Conservation (phyloP, 2,329 filamentous ascomycete species). For the Eurotiales sp. region DNA sequence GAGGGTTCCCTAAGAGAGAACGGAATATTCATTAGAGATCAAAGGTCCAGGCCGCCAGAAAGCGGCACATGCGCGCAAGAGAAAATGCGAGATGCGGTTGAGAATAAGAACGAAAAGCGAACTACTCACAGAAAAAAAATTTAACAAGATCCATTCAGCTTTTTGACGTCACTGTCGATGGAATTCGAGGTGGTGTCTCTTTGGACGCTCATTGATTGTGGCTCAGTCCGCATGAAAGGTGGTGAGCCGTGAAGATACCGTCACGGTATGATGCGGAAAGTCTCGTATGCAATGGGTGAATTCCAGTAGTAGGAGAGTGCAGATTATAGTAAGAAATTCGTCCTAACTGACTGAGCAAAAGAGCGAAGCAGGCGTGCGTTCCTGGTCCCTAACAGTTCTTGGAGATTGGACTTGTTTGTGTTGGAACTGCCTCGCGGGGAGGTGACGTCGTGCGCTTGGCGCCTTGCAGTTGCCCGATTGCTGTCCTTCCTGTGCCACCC, state of each 20-base stretch:
- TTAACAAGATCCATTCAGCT: constrained; percentile 1
- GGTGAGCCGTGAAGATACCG: neutral
- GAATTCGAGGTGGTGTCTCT: neutral
- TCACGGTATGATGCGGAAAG: neutral
- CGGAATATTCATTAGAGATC: neutral
- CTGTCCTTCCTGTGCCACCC: neutral
- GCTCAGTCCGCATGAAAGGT: neutral
- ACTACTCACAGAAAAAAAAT: neutral
- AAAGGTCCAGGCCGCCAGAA: neutral
- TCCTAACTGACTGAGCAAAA: too few relatives aligned
- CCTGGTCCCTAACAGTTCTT: neutral
- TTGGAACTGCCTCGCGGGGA: constrained; percentile 6
- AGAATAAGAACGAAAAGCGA: too few relatives aligned
- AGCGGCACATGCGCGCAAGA: too few relatives aligned
- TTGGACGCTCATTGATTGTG: neutral
- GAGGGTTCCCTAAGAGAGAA: neutral
- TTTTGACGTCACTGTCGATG: neutral
- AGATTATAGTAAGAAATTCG: too few relatives aligned
- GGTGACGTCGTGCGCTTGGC: constrained; percentile 18
- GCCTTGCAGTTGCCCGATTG: constrained; percentile 7
- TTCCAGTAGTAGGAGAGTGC: too few relatives aligned
- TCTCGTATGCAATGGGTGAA: neutral
- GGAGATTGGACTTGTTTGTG: constrained; percentile 8
- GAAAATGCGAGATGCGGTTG: too few relatives aligned
- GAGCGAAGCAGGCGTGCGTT: neutral